These are phyloP conservation scores for Holtermanniella nyarrowii DNA, from an alignment of 768 basidiomycete species.

Conservation along the genomic window DNA sequence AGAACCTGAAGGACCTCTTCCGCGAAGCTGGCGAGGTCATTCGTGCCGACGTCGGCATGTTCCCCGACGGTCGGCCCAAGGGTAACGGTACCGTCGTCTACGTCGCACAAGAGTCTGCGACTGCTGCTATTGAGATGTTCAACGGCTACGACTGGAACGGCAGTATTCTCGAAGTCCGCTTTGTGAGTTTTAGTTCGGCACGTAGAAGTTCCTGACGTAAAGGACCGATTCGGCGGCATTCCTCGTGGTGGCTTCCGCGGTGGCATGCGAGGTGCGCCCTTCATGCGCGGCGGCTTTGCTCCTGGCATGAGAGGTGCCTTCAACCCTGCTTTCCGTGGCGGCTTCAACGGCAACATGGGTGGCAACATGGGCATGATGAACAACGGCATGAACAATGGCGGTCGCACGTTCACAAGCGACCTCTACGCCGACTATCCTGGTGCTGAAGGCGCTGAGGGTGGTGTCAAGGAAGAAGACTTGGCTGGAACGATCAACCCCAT, in stretches of 20 bases:
- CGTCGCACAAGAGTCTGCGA: conserved; percentile 79
- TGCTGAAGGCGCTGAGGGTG: conserved; percentile 53
- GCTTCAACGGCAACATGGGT: conserved; percentile 45
- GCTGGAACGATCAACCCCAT: conserved; percentile 9
- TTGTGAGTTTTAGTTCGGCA: conserved; percentile 48
- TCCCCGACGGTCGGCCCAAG: conserved; percentile 78
- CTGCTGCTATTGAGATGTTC: conserved; percentile 88
- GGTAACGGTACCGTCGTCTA: conserved; percentile 97
- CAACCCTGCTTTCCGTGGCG: conserved; percentile 32
- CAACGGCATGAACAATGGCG: conserved; percentile 44
- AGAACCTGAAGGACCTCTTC: conserved; percentile 95
- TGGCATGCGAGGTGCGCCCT: conserved; percentile 45
- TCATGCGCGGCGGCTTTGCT: conserved; percentile 40
- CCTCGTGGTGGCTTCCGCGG: conserved; percentile 46
- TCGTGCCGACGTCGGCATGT: conserved; percentile 85
- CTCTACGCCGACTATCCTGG: conserved; percentile 88
- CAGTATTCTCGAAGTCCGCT: conserved; percentile 85
- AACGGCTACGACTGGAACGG: conserved; percentile 98
- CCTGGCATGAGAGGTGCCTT: conserved; percentile 48
- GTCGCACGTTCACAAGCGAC: conserved; percentile 61
- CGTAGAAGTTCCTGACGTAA: not conserved
- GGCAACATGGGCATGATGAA: conserved; percentile 22
- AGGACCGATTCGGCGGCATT: conserved; percentile 37
- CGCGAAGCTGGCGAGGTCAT: conserved; percentile 89
- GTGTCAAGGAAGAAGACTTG: conserved; percentile 17